Evolutionary conservation across 441 rosid species (phyloP), one percentile per base, ranked within the genome.

Genomic region (Hura crepitans): DNA sequence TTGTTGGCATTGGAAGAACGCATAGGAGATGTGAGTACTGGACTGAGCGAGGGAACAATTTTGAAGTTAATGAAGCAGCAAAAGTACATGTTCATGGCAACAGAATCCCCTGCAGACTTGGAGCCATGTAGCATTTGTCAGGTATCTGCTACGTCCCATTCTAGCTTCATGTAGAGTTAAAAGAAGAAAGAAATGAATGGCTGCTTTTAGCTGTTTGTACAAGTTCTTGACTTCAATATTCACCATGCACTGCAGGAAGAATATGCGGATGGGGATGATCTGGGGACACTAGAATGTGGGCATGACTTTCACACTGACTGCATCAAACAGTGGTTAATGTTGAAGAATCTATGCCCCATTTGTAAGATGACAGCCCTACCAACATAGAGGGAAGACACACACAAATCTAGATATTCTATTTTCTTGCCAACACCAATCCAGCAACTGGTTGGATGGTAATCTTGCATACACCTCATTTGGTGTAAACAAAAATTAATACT

Each of bases 91-190:
- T 6, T 58, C 51, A n/a, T n/a, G 20, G 58, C 68, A 18, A 57
- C 15, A 9, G 70, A 46, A 33, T 42, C 74, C 31, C 67, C 74
- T 22, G 74, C 67, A 74, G 99, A 92, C 72, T 68, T 79, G 1
- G 97, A 92, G 68, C 97, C 99, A 28, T 90, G 99, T 74, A 87
- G 96, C 65, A 53, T 94, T 68, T 94, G 97, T 76, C 97, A 87
- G 93, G 99, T 89, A 83, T n/a, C n/a, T n/a, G n/a, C n/a, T n/a
- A n/a, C n/a, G n/a, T n/a, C n/a, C n/a, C n/a, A n/a, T n/a, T n/a
- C n/a, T n/a, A n/a, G n/a, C n/a, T n/a, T n/a, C n/a, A n/a, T n/a
- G n/a, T n/a, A n/a, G n/a, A n/a, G n/a, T n/a, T n/a, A n/a, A n/a
- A n/a, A n/a, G n/a, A n/a, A n/a, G n/a, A n/a, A n/a, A n/a, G n/a